Base-by-base conservation (phyloP, 225 moss, liverwort and hornwort genomes). In the Bryum argenteum region DNA sequence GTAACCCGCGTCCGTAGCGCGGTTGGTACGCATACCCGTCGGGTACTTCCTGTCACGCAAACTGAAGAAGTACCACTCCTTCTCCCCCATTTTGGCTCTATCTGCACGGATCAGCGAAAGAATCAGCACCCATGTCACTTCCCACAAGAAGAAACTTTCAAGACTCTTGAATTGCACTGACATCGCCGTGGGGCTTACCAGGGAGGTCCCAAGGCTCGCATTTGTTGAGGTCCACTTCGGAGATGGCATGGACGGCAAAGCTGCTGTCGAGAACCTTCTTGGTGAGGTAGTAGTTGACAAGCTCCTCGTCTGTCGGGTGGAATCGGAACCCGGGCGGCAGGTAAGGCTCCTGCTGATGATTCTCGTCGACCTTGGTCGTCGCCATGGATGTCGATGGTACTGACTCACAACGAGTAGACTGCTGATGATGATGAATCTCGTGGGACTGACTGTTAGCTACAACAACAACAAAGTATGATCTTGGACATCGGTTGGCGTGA, bases 191-290 rank as follows among this genome's bases (percentile, higher is more conserved):
- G 11, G 63, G 4, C 76, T 76, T 19, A 85, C 85, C 79, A 71
- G 85, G 85, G 18, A 85, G 73, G 67, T 85, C 85, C 85, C 85
- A 85, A 8, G 85, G 85, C 63, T 85, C 85, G 82, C 82, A 82
- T 77, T 85, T 85, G 74, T 85, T 85, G 68, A 85, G 85, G 64
- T 85, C 85, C 66, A 85, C 85, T 28, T 85, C 85, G 11, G 82
- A 77, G 66, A 85, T 85, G 63, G 85, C 85, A 24, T 82, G 70
- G 41, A 85, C 85, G 4, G 74, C 63, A 43, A 82, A 85, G 68
- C 54, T 71, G 67, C 79, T 77, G 82, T 85, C 82, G 26, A 74
- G 17, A 11, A 85, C 79, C 61, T 82, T 85, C 67, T 77, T 85
- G 55, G 67, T 77, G 8, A 85, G 79, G 70, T 85, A 85, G 85